Percentiles rank a stretch among this genome's conserved stretches.
Evolutionary conservation across 208 protist genomes (phyloP).

Genomic region (Acanthamoeba royreba): DNA sequence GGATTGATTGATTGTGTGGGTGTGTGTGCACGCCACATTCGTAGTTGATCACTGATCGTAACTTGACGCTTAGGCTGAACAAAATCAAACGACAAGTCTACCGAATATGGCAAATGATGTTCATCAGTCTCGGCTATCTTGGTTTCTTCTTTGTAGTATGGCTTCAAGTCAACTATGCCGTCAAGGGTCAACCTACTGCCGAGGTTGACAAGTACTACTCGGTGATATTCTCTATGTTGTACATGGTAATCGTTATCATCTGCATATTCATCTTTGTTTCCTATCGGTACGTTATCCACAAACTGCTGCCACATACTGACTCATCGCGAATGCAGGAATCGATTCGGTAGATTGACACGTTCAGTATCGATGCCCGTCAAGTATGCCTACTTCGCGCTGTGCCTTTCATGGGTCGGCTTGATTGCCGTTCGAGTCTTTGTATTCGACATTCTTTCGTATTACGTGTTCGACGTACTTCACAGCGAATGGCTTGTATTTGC

Average conservation of each 20-base stretch:
- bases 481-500: neutral
- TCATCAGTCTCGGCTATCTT: conserved; percentile 20
- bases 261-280: conserved; percentile 42
- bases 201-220: conserved; percentile 10
- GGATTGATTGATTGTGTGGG: no score
- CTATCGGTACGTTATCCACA: neutral
- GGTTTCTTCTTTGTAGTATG: conserved; percentile 25
- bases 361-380: neutral
- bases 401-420: neutral
- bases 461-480: conserved; percentile 25
- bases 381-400: neutral
- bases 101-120: conserved; percentile 16
- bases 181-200: neutral
- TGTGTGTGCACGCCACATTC: neutral
- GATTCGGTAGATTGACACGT: neutral
- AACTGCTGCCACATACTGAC: no score
- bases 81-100: conserved; percentile 46
- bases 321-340: no score
- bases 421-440: conserved; percentile 23
- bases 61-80: neutral
- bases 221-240: conserved; percentile 15
- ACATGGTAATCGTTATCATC: conserved; percentile 27
- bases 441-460: neutral
- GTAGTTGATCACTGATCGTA: neutral
- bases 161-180: conserved; percentile 28